These are phyloP conservation scores for Lasiodiplodia citricola DNA, from an alignment of 2,329 filamentous ascomycete species.

Conservation along the genomic window DNA sequence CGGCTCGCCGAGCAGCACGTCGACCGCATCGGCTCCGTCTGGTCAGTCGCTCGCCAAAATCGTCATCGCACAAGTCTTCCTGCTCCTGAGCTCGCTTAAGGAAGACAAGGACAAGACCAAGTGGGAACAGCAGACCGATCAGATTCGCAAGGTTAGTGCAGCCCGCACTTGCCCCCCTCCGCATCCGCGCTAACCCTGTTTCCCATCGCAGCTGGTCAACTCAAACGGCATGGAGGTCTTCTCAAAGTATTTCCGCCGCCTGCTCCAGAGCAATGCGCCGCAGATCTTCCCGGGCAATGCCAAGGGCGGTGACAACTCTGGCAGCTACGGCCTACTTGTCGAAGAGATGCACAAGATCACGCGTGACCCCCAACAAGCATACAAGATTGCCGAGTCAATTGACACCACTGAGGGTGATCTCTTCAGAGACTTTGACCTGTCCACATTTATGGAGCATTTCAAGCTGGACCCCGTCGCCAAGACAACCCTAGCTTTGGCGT, in stretches of 20 bases:
- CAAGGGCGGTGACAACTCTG: slow-evolving; percentile 74
- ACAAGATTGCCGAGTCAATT: slow-evolving; percentile 91
- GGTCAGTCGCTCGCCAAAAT: slow-evolving; percentile 76
- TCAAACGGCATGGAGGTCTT: slow-evolving; percentile 99
- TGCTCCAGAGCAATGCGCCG: slow-evolving; percentile 87
- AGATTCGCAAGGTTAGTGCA: slow-evolving; percentile 80
- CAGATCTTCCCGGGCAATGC: slow-evolving; percentile 86
- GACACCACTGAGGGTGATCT: slow-evolving; percentile 90
- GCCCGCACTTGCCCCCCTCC: neutral
- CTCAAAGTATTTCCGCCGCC: slow-evolving; percentile 90
- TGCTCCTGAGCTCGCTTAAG: slow-evolving; percentile 91
- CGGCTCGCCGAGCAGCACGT: slow-evolving; percentile 59
- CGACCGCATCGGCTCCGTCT: slow-evolving; percentile 48
- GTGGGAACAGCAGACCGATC: slow-evolving; percentile 90
- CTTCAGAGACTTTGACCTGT: slow-evolving; percentile 95
- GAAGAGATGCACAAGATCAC: slow-evolving; percentile 86
- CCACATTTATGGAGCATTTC: slow-evolving; percentile 94
- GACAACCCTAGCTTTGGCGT: slow-evolving; percentile 84
- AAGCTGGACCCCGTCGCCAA: slow-evolving; percentile 88
- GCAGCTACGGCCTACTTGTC: slow-evolving; percentile 82
- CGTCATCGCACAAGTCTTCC: slow-evolving; percentile 91
- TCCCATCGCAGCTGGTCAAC: slow-evolving; percentile 76
- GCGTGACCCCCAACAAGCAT: slow-evolving; percentile 79
- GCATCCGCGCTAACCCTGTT: slow-evolving; percentile 31
- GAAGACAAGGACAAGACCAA: slow-evolving; percentile 94